Percentiles rank a stretch among this genome's conserved stretches.
Evolutionary conservation across 441 rosid genomes (phyloP).

Genomic region (Brassica balearica): DNA sequence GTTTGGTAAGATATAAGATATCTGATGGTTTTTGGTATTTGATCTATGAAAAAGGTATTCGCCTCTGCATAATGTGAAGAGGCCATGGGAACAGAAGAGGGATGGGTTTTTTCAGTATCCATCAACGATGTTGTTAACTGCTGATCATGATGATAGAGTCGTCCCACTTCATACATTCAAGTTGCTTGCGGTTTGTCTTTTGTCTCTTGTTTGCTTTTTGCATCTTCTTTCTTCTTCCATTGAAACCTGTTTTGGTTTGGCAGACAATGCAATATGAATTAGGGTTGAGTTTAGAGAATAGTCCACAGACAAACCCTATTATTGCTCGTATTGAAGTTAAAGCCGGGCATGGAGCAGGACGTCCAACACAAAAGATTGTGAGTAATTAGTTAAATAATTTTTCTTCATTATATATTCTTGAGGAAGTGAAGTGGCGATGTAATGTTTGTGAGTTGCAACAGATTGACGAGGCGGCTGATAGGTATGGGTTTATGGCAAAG

Average conservation of each 20-base stretch:
- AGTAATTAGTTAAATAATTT: not conserved
- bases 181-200: slow-evolving; percentile 72
- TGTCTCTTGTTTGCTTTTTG: slow-evolving; percentile 9
- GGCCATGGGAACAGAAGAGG: slow-evolving; percentile 78
- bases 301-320: slow-evolving; percentile 84
- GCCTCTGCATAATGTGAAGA: slow-evolving; percentile 82
- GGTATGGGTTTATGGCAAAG: slow-evolving; percentile 85
- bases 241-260: slow-evolving; percentile 10
- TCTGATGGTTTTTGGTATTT: slow-evolving; percentile 22
- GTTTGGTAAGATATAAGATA: slow-evolving; percentile 1
- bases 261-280: slow-evolving; percentile 87
- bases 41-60: slow-evolving; percentile 61
- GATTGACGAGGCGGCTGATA: slow-evolving; percentile 86
- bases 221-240: not conserved
- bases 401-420: not conserved
- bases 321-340: slow-evolving; percentile 84
- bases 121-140: slow-evolving; percentile 86
- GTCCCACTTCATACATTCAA: slow-evolving; percentile 87
- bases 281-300: slow-evolving; percentile 69
- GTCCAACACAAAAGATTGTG: slow-evolving; percentile 85
- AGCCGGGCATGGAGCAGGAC: slow-evolving; percentile 93
- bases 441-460: slow-evolving; percentile 39
- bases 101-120: slow-evolving; percentile 66
- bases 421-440: not conserved
- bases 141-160: slow-evolving; percentile 94